These are phyloP conservation scores for Apiotrichum laibachii DNA, from an alignment of 1,284 basidiomycete genomes.

Conservation along the genomic window DNA sequence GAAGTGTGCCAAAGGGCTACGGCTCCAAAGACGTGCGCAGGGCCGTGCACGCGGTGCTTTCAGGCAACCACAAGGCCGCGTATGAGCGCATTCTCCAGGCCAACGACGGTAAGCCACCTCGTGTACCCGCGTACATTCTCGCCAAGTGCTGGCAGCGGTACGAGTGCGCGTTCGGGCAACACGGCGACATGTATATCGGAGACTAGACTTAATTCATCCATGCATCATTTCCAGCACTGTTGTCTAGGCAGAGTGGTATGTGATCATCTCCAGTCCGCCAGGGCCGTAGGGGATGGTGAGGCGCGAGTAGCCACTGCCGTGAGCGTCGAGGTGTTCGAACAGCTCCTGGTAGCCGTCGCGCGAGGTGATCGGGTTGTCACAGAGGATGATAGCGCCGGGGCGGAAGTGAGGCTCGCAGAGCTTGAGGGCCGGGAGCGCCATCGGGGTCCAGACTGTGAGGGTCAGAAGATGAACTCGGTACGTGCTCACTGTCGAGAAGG, in stretches of 20 bases:
- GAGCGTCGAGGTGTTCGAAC: conserved; percentile 9
- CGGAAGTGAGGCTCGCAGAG: conserved; percentile 26
- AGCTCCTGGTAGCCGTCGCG: conserved; percentile 27
- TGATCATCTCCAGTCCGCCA: conserved; percentile 29
- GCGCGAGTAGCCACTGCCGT: conserved; percentile 5
- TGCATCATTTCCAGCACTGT: background rate
- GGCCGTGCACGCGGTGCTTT: conserved; percentile 24
- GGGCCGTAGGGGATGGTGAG: conserved; percentile 24
- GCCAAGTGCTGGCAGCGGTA: conserved; percentile 3
- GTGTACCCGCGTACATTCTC: background rate
- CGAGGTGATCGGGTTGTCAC: conserved; percentile 22
- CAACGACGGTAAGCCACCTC: conserved; percentile 26
- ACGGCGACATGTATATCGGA: background rate
- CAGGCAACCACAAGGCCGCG: conserved; percentile 30
- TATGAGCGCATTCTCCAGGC: conserved; percentile 8
- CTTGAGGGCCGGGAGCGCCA: conserved; percentile 29
- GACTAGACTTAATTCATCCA: background rate
- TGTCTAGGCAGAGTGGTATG: conserved; percentile 17
- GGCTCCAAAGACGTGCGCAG: conserved; percentile 18
- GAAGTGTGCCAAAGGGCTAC: conserved; percentile 35
- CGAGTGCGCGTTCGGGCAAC: background rate
- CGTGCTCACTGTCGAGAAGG: conserved; percentile 33
- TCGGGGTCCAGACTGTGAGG: conserved; percentile 31
- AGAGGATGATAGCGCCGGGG: conserved; percentile 26
- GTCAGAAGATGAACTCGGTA: background rate